A percentile compares a stretch with the other conserved stretches of the same genome.
phyloP scores from a whole-genome alignment of 192 early-diverging fungal genomes.

The Dispira simplex region DNA sequence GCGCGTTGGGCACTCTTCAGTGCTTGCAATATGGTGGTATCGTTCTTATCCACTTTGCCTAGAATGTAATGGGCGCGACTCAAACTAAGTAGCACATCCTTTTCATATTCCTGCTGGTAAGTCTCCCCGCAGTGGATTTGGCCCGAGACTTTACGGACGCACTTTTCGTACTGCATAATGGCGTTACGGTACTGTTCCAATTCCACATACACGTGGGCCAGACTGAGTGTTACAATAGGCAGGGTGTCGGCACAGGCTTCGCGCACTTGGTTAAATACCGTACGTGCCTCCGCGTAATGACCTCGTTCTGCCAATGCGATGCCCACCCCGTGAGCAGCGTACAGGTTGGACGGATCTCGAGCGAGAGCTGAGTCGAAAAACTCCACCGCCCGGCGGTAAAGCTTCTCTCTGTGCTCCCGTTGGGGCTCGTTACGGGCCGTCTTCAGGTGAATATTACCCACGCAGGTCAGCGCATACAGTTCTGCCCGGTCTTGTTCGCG shows the following conservation, averaged over 20 bases:
- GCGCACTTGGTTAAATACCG: slow-evolving; percentile 47
- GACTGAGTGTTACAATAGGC: slow-evolving; percentile 42
- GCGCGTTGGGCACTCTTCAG: slow-evolving; percentile 34
- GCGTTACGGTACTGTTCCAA: slow-evolving; percentile 59
- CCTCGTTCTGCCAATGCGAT: slow-evolving; percentile 67
- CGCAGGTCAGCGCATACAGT: slow-evolving; percentile 54
- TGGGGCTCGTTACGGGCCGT: slow-evolving; percentile 32
- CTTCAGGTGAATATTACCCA: slow-evolving; percentile 67
- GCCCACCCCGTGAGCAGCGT: slow-evolving; percentile 75
- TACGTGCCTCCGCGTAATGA: slow-evolving; percentile 36
- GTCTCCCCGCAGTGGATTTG: no score
- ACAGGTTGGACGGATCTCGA: slow-evolving; percentile 50
- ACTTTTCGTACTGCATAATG: slow-evolving; percentile 45
- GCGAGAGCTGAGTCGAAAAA: slow-evolving; percentile 65
- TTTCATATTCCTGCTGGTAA: slow-evolving; percentile 14
- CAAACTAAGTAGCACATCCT: slow-evolving; percentile 23
- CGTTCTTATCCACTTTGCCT: slow-evolving; percentile 45
- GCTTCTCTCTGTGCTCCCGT: slow-evolving; percentile 14
- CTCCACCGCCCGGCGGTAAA: slow-evolving; percentile 56
- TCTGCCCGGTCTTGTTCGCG: slow-evolving; percentile 63
- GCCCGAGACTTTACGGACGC: slow-evolving; percentile 32
- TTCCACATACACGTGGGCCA: slow-evolving; percentile 63
- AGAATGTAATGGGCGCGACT: slow-evolving; percentile 31
- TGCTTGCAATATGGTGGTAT: slow-evolving; percentile 38
- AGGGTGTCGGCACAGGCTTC: slow-evolving; percentile 32